Evolutionary conservation across 2,329 filamentous ascomycete genomes (phyloP), one percentile per base, ranked within the genome.

Genomic region (Teratosphaeria pseudoeucalypti): DNA sequence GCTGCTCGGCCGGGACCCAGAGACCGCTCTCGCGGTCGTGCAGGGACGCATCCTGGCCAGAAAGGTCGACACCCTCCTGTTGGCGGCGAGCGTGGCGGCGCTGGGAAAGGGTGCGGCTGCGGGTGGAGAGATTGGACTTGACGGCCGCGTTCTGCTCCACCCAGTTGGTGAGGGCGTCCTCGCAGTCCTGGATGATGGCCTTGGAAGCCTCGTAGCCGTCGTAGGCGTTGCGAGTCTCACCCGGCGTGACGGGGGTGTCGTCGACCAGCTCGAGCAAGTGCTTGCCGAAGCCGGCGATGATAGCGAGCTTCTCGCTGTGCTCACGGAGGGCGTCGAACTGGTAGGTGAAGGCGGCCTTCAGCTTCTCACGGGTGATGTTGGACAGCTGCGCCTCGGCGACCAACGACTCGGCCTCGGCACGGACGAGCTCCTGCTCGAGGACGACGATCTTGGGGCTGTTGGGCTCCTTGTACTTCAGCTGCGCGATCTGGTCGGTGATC

Each of bases 391-490:
- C 94, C 77, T 99, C 94, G 63, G 94, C 94, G 59, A 99, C 94
- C 14, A 99, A 85, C n/a, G 94, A 97, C 76, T 99, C 94, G 70
- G 94, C 94, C 77, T 99, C 94, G 67, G 94, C 94, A 69, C 94
- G 92, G 68, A 99, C 94, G 61, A 99, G 89, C 77, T 99, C 94
- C 77, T 99, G 94, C 78, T 99, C 94, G 58, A 99, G 86, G 49
- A 99, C 92, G 60, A 96, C 91, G 68, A 99, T 96, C 79, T 91
- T 94, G 64, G 92, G 92, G 39, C 92, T 96, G 80, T 95, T 96
- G 67, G 94, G 94, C 77, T 99, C 94, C 81, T 99, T 99, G 85
- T 97, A 99, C 78, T 99, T 99, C 70, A 99, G 84, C 76, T 97
- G 92, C 56, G 94, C 92, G 69, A 99, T 99, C 74, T 97, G 90